These are phyloP conservation scores for Smallanthus sonchifolius DNA, from an alignment of 129 eudicot genomes.

Conservation along the genomic window DNA sequence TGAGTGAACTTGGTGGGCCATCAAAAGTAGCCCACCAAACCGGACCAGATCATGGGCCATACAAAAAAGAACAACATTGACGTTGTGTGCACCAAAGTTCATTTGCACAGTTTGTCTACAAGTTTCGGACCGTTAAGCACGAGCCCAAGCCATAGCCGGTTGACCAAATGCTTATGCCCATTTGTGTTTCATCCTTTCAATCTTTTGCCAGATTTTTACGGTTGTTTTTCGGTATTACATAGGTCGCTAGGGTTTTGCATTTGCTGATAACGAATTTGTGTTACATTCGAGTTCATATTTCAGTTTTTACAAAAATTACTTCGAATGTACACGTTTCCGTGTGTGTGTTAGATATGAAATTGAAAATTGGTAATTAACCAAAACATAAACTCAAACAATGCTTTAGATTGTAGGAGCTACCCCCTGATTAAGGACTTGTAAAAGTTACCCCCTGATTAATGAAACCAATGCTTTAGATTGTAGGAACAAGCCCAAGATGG, in stretches of 20 bases:
- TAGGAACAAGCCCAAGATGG: too few relatives aligned
- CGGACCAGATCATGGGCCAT: conserved; percentile 1
- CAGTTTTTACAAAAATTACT: background rate
- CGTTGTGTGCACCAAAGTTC: background rate
- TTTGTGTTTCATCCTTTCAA: background rate
- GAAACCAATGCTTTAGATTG: too few relatives aligned
- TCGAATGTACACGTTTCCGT: background rate
- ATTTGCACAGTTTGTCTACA: background rate
- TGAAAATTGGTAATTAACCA: too few relatives aligned
- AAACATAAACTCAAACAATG: too few relatives aligned
- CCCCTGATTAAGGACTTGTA: too few relatives aligned
- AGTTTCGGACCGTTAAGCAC: background rate
- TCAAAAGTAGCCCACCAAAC: conserved; percentile 3
- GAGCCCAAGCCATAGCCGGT: background rate
- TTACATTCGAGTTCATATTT: conserved; percentile 5
- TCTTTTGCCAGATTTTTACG: too few relatives aligned
- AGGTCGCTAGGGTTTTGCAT: background rate
- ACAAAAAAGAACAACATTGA: conserved; percentile 14
- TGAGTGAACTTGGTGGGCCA: conserved; percentile 2
- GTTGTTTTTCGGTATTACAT: background rate
- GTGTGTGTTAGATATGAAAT: too few relatives aligned
- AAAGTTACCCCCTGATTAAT: too few relatives aligned
- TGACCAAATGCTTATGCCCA: background rate
- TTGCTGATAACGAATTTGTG: conserved; percentile 6
- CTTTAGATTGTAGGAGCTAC: too few relatives aligned